Base-by-base conservation (phyloP, 805 yeast genomes). In the Cephaloascus albidus region DNA sequence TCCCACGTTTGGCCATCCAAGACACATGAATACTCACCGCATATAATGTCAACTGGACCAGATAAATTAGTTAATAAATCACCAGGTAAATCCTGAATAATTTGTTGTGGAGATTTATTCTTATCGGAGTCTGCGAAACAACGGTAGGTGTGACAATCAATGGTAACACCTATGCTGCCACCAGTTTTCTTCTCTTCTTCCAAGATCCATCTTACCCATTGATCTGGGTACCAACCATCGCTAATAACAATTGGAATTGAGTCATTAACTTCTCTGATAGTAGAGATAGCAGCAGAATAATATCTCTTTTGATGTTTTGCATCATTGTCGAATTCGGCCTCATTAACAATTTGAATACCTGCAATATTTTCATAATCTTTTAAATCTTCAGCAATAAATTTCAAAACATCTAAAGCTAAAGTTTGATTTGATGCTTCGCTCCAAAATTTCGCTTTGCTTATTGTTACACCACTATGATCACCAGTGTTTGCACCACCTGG, bases 401-500 rank as follows among this genome's bases (percentile, higher is more conserved):
- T 70, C 27, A 85, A 55, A 34, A 75, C 60, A 1, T 72, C 68
- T 14, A 76, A 51, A 10, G 81, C 74, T 20, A 65, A 51, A 8
- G 62, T 52, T 43, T 71, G 70, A 36, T 68, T 51, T 20, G 66
- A 51, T 28, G 58, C 48, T 35, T 63, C 55, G 33, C 47, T 51
- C 89, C 94, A 87, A 49, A 86, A 81, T 10, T 68, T 83, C 2
- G 90, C 78, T 34, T 63, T 53, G 3, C 70, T 71, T 36, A 78
- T 63, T 38, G 60, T 41, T 38, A 78, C 80, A 8, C 97, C 97
- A 48, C 90, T 78, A 56, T 89, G 97, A 37, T 81, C 85, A 26
- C 80, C 83, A 1, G 78, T 72, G 52, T 93, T 90, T 18, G 97
- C 97, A 30, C 97, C 97, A 12, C 86, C 87, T 3, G 97, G 97